Evolutionary conservation across 331 rosid species (phyloP).

Genomic region (Cydonia oblonga): DNA sequence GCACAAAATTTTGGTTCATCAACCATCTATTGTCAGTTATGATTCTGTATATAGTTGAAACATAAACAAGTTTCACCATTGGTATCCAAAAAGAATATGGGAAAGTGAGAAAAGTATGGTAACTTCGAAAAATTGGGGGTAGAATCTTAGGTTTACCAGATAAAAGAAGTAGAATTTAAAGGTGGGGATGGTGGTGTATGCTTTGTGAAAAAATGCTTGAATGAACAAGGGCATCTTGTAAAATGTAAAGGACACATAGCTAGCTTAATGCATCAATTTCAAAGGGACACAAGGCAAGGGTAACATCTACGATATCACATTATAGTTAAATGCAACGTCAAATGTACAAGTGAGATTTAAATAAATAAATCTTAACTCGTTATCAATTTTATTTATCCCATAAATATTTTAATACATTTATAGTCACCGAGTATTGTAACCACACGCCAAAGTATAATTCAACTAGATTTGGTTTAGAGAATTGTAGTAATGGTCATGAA

Average conservation of each 20-base stretch:
- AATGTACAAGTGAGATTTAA: neutral
- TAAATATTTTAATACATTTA: too few species aligned
- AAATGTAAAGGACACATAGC: neutral
- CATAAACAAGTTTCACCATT: neutral
- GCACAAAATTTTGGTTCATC: neutral
- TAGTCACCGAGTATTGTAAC: too few species aligned
- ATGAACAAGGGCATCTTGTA: slow-evolving; percentile 23
- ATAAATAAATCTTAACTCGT: neutral
- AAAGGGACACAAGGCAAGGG: neutral
- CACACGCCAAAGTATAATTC: too few species aligned
- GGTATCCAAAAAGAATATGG: neutral
- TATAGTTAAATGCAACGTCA: neutral
- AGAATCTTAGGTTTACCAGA: slow-evolving; percentile 11
- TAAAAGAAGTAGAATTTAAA: slow-evolving; percentile 8
- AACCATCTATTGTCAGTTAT: neutral
- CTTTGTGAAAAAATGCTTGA: slow-evolving; percentile 24
- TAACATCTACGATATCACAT: neutral
- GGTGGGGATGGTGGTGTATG: neutral
- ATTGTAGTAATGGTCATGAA: too few species aligned
- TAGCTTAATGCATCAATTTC: neutral
- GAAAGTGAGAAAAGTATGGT: neutral
- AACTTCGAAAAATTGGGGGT: slow-evolving; percentile 2
- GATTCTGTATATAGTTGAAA: neutral
- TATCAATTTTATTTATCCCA: too few species aligned
- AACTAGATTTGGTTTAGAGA: too few species aligned